A percentile compares a stretch with the other conserved stretches of the same genome.
phyloP scores from a whole-genome alignment of 306 rosid genomes.

The Cucumis melo region DNA sequence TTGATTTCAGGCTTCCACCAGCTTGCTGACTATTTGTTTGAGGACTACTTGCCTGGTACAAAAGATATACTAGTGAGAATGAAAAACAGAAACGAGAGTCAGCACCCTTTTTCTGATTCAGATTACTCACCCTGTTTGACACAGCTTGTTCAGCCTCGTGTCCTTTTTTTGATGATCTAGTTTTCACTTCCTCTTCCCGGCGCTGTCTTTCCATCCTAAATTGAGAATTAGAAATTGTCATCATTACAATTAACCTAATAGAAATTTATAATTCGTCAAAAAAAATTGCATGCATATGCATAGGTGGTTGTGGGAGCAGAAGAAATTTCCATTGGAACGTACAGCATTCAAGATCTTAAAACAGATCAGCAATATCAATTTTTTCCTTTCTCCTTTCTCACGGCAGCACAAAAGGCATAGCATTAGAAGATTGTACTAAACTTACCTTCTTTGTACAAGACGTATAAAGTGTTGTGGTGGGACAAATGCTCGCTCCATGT shows the following conservation, averaged over 20 bases:
- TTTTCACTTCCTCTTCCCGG: slow-evolving; percentile 83
- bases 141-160: slow-evolving; percentile 66
- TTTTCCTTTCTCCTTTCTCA: not conserved
- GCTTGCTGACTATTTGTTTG: slow-evolving; percentile 49
- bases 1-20: slow-evolving; percentile 79
- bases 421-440: not conserved
- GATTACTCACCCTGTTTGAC: slow-evolving; percentile 52
- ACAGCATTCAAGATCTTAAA: not conserved
- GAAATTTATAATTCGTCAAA: not conserved
- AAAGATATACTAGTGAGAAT: not conserved
- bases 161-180: slow-evolving; percentile 60
- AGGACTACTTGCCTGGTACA: slow-evolving; percentile 70
- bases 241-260: not conserved
- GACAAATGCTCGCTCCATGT: slow-evolving; percentile 99
- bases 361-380: not conserved
- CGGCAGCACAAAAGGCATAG: not conserved
- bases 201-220: slow-evolving; percentile 96
- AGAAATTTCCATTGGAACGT: not conserved
- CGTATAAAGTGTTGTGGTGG: slow-evolving; percentile 98
- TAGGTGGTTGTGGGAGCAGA: not conserved
- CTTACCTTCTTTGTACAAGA: slow-evolving; percentile 85
- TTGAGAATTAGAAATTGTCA: slow-evolving; percentile 7
- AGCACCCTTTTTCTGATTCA: not conserved
- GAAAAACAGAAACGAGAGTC: not conserved
- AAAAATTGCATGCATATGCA: not conserved